Percentiles rank a stretch among this genome's conserved stretches.
Conservation (phyloP, 2,329 filamentous ascomycete genomes). For the Clarireedia monteithiana region DNA sequence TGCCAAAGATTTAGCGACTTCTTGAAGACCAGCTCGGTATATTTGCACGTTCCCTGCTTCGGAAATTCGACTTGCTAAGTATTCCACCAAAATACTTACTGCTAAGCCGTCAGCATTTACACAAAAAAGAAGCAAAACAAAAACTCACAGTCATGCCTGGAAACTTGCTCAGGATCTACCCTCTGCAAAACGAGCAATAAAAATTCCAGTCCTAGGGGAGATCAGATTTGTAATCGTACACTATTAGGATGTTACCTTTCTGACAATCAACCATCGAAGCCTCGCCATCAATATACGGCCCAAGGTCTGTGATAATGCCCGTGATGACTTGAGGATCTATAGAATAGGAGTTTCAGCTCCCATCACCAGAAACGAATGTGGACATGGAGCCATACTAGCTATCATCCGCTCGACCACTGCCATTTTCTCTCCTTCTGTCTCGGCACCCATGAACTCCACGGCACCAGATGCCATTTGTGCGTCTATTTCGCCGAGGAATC, state of each 20-base stretch:
- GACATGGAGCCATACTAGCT: constrained; percentile 4
- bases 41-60: constrained; percentile 4
- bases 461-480: background rate
- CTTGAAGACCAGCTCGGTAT: constrained; percentile 8
- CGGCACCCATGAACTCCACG: constrained; percentile 7
- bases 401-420: constrained; percentile 3
- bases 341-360: background rate
- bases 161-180: constrained; percentile 8
- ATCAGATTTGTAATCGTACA: background rate
- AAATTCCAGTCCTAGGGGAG: constrained; percentile 12
- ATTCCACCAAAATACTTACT: constrained; percentile 19
- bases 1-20: constrained; percentile 5
- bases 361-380: background rate
- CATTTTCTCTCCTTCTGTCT: background rate
- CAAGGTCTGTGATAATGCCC: constrained; percentile 1
- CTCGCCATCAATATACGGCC: constrained; percentile 5
- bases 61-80: constrained; percentile 12
- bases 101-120: background rate
- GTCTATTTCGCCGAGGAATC: background rate
- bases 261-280: constrained; percentile 13
- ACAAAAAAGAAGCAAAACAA: background rate
- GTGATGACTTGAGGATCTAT: constrained; percentile 2
- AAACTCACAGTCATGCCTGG: constrained; percentile 15
- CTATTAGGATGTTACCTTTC: constrained; percentile 12
- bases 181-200: constrained; percentile 13